A percentile compares a stretch with the other conserved stretches of the same genome.
phyloP scores from a whole-genome alignment of 78 protist genomes.

The Speleostelium caveatum region DNA sequence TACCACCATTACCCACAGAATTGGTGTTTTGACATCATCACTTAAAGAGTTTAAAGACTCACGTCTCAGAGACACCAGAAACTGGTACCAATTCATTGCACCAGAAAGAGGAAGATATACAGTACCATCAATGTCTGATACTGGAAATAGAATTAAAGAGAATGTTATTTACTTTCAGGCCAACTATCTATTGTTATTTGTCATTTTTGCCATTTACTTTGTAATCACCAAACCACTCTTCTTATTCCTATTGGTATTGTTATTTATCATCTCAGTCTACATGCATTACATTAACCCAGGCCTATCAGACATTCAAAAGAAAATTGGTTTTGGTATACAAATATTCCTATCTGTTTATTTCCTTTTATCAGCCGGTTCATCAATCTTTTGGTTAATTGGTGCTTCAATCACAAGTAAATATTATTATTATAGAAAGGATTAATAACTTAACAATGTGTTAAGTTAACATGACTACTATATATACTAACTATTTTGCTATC shows the following conservation, averaged over 20 bases:
- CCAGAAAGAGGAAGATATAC: constrained; percentile 28
- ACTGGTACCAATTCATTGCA: constrained; percentile 49
- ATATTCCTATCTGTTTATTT: constrained; percentile 50
- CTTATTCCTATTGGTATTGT: constrained; percentile 18
- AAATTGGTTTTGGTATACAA: constrained; percentile 66
- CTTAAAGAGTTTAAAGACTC: constrained; percentile 53
- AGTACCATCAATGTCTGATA: constrained; percentile 11
- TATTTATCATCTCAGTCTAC: constrained; percentile 32
- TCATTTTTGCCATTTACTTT: constrained; percentile 27
- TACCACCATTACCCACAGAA: constrained; percentile 21
- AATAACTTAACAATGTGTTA: too few relatives aligned
- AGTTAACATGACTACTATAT: background rate
- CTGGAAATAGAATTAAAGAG: constrained; percentile 48
- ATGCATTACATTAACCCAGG: constrained; percentile 29
- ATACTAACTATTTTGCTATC: background rate
- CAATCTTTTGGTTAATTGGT: constrained; percentile 63
- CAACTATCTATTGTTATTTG: constrained; percentile 46
- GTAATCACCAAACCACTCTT: constrained; percentile 60
- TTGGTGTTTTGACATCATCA: constrained; percentile 17
- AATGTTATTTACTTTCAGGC: constrained; percentile 65
- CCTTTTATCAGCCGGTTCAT: constrained; percentile 40
- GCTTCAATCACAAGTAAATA: constrained; percentile 45
- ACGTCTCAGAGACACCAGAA: constrained; percentile 30
- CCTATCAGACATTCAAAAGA: constrained; percentile 49
- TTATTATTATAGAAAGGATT: background rate